These are phyloP conservation scores for Wallacemonas sp. DNA, from an alignment of 208 protist genomes.

Conservation along the genomic window DNA sequence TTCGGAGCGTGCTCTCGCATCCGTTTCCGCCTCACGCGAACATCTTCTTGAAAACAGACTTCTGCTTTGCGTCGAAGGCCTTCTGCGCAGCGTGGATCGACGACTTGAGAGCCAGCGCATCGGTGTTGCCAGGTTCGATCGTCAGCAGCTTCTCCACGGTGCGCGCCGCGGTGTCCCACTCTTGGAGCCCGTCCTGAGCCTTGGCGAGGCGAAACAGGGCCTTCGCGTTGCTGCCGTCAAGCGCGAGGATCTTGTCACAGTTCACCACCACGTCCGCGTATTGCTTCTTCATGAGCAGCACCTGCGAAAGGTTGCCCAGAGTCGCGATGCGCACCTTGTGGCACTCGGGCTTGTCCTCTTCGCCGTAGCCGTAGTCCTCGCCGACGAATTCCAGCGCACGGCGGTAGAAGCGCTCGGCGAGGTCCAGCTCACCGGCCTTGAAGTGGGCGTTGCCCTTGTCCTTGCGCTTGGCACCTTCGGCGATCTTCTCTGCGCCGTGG, in stretches of 20 bases:
- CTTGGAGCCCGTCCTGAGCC: constrained; percentile 53
- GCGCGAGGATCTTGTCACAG: constrained; percentile 64
- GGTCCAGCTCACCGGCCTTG: constrained; percentile 48
- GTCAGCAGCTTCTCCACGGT: constrained; percentile 47
- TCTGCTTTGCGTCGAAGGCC: constrained; percentile 81
- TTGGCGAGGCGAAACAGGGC: constrained; percentile 77
- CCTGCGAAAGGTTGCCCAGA: constrained; percentile 78
- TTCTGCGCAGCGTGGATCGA: constrained; percentile 45
- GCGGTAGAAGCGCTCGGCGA: constrained; percentile 81
- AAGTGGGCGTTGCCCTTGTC: constrained; percentile 82
- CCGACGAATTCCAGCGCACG: constrained; percentile 85
- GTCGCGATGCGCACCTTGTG: constrained; percentile 49
- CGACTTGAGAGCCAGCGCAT: constrained; percentile 49
- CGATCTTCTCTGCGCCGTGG: constrained; percentile 53
- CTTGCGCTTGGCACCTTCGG: constrained; percentile 63
- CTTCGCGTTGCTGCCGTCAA: constrained; percentile 62
- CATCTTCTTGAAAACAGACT: constrained; percentile 79
- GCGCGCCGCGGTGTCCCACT: constrained; percentile 68
- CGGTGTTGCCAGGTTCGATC: constrained; percentile 55
- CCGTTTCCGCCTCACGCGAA: constrained; percentile 60
- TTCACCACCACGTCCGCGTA: constrained; percentile 48
- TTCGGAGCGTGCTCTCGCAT: no score
- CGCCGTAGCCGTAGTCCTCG: constrained; percentile 61
- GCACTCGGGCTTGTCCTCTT: constrained; percentile 49
- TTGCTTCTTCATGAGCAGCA: constrained; percentile 49